Conservation (phyloP, 176 grass and related monocot species). For the Puya raimondii region DNA sequence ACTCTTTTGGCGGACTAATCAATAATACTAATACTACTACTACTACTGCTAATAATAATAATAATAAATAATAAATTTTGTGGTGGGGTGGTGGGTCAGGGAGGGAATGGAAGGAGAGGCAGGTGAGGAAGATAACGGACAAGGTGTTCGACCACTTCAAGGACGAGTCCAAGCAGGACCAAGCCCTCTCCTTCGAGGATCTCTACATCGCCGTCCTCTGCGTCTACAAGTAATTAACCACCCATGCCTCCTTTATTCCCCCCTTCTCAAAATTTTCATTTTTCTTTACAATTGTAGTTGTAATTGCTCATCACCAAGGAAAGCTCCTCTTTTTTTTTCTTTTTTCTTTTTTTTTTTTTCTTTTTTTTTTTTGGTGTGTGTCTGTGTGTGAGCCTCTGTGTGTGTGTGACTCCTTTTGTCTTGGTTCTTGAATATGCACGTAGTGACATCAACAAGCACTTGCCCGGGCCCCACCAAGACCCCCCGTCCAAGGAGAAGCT, state of each 20-base stretch:
- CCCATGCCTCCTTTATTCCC: neutral
- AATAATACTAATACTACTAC: too few species aligned
- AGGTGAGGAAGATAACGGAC: slow-evolving; percentile 89
- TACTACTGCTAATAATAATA: neutral
- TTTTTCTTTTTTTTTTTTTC: neutral
- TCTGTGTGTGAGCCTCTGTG: neutral
- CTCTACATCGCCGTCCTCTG: slow-evolving; percentile 93
- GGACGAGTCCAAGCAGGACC: slow-evolving; percentile 27
- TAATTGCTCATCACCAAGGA: too few species aligned
- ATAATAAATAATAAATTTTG: neutral
- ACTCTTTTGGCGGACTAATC: too few species aligned
- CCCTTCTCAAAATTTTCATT: too few species aligned
- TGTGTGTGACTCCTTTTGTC: neutral
- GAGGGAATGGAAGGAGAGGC: slow-evolving; percentile 75
- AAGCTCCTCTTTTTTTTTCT: neutral
- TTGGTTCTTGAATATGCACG: neutral
- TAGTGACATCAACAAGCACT: slow-evolving; percentile 94
- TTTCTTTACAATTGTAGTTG: too few species aligned
- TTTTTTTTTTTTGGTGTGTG: neutral
- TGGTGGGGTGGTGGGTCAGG: slow-evolving; percentile 22
- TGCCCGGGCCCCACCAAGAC: slow-evolving; percentile 82
- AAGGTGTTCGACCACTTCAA: slow-evolving; percentile 64
- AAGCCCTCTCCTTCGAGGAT: slow-evolving; percentile 64
- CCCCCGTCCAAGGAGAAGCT: slow-evolving; percentile 84
- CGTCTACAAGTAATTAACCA: slow-evolving; percentile 69